Conservation (phyloP, 1,284 basidiomycete species). For the Phenoliferia sp. region DNA sequence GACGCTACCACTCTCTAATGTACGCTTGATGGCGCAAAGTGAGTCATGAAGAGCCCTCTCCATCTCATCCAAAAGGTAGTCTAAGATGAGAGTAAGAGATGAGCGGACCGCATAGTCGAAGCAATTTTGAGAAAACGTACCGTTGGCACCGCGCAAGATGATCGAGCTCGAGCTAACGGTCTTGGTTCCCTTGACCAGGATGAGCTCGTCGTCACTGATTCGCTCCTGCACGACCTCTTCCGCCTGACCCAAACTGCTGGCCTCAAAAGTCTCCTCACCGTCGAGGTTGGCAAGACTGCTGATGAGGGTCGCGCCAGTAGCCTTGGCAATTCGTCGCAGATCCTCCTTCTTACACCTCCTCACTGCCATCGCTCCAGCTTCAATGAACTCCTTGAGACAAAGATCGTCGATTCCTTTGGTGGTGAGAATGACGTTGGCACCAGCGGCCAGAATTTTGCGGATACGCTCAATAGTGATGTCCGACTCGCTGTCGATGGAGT, state of each 20-base stretch:
- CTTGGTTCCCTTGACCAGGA: conserved; percentile 95
- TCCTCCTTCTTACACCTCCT: conserved; percentile 97
- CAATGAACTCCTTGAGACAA: conserved; percentile 97
- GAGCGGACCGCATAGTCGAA: neutral
- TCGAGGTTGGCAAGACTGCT: conserved; percentile 93
- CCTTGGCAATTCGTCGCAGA: conserved; percentile 91
- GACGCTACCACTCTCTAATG: conserved; percentile 89
- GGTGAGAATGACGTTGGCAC: conserved; percentile 94
- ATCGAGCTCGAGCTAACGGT: conserved; percentile 90
- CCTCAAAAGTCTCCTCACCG: conserved; percentile 96
- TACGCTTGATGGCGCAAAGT: conserved; percentile 91
- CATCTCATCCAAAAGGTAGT: conserved; percentile 99
- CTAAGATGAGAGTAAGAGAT: conserved; percentile 42
- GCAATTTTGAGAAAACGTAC: conserved; percentile 18
- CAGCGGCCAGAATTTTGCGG: conserved; percentile 89
- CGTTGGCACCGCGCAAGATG: conserved; percentile 89
- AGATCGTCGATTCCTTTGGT: conserved; percentile 99
- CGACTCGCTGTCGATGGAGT: conserved; percentile 60
- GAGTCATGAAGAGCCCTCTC: conserved; percentile 94
- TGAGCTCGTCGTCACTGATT: conserved; percentile 97
- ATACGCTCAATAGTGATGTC: conserved; percentile 96
- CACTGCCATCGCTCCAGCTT: conserved; percentile 98
- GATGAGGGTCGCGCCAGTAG: conserved; percentile 90
- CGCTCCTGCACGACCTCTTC: conserved; percentile 97
- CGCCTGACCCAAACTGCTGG: conserved; percentile 79